Conservation (phyloP, 371 early-diverging fungal species). For the Apophysomyces sp. region DNA sequence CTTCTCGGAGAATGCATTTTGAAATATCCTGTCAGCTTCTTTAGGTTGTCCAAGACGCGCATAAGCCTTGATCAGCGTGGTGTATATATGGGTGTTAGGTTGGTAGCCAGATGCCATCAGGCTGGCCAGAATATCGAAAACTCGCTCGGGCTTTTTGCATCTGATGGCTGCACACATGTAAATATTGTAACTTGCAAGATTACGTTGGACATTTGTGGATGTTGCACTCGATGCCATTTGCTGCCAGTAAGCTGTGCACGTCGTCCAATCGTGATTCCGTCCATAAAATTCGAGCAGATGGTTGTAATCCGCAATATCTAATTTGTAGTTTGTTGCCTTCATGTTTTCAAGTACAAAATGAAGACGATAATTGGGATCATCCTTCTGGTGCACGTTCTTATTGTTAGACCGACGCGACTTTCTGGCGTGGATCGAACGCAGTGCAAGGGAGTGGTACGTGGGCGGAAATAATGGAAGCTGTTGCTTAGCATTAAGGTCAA, state of each 20-base stretch:
- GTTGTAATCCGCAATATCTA: constrained; percentile 45
- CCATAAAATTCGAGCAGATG: constrained; percentile 43
- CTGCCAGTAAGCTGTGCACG: constrained; percentile 12
- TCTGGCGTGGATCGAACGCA: constrained; percentile 18
- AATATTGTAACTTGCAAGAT: constrained; percentile 26
- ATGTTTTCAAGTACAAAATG: constrained; percentile 26
- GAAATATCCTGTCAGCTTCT: constrained; percentile 33
- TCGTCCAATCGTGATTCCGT: constrained; percentile 29
- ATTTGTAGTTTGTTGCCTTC: constrained; percentile 12
- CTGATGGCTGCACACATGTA: constrained; percentile 42
- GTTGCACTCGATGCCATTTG: constrained; percentile 8
- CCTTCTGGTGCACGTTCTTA: constrained; percentile 21
- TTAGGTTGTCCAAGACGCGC: constrained; percentile 31
- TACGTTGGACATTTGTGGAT: constrained; percentile 11
- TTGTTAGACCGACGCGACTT: constrained; percentile 15
- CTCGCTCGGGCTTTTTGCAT: constrained; percentile 21
- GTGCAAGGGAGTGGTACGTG: constrained; percentile 34
- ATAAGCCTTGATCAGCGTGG: constrained; percentile 40
- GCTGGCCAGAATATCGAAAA: constrained; percentile 21
- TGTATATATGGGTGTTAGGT: constrained; percentile 36
- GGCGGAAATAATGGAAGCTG: constrained; percentile 15
- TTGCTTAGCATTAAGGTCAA: constrained; percentile 18
- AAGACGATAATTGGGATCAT: constrained; percentile 28
- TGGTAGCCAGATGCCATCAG: constrained; percentile 18
- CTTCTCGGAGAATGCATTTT: constrained; percentile 12